Percentiles rank a stretch among this genome's conserved stretches.
phyloP scores from a whole-genome alignment of 176 grass and related monocot species.

The Dactylis glomerata region DNA sequence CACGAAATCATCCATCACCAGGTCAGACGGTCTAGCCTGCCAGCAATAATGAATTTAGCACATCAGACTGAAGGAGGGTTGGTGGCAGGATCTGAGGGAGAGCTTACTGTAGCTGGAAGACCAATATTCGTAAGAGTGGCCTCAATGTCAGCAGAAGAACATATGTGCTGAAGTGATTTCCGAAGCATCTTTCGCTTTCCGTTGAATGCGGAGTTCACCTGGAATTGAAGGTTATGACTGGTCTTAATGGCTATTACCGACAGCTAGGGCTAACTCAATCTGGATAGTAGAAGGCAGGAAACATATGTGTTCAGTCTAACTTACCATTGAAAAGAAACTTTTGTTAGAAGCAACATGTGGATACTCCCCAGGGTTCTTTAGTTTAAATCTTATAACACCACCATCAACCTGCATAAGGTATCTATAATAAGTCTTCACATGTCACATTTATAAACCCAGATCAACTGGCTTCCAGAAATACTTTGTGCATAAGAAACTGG shows the following conservation, averaged over 20 bases:
- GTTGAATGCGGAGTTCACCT: conserved; percentile 91
- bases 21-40: conserved; percentile 85
- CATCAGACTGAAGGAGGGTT: neutral
- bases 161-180: conserved; percentile 79
- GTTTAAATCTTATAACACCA: conserved; percentile 84
- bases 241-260: neutral
- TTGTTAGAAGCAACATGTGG: conserved; percentile 68
- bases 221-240: conserved; percentile 11
- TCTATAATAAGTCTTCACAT: neutral
- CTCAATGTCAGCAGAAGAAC: conserved; percentile 63
- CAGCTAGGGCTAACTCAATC: neutral
- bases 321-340: conserved; percentile 87
- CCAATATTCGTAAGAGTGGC: conserved; percentile 59
- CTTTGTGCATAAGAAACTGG: neutral
- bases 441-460: no score
- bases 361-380: conserved; percentile 72
- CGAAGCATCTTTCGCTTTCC: conserved; percentile 98
- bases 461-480: neutral
- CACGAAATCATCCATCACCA: conserved; percentile 85
- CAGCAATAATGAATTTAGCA: conserved; percentile 12
- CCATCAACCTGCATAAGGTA: conserved; percentile 70
- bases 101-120: conserved; percentile 70
- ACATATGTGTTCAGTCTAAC: conserved; percentile 18
- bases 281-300: neutral
- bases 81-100: neutral